phyloP scores from a whole-genome alignment of 208 protist species.

The Trypanosoma conorhini region DNA sequence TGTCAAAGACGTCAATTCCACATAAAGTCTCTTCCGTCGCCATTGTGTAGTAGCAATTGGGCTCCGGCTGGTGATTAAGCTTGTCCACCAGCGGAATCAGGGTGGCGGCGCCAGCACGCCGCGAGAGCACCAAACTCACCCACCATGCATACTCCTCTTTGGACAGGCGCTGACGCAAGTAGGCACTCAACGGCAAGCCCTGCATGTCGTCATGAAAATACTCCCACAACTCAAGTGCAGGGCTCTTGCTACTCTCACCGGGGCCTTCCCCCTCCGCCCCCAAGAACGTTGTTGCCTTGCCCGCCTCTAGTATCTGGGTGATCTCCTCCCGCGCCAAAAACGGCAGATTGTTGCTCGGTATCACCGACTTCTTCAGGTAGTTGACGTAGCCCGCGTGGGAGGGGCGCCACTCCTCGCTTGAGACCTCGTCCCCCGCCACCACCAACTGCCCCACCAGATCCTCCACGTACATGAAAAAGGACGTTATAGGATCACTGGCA shows the following conservation, averaged over 20 bases:
- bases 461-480: slow-evolving; percentile 78
- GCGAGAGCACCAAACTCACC: slow-evolving; percentile 75
- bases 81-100: slow-evolving; percentile 82
- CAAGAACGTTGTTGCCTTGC: background rate
- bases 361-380: slow-evolving; percentile 73
- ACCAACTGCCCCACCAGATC: slow-evolving; percentile 76
- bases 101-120: slow-evolving; percentile 58
- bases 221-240: slow-evolving; percentile 53
- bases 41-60: slow-evolving; percentile 88
- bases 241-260: slow-evolving; percentile 24
- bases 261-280: background rate
- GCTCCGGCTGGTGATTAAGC: slow-evolving; percentile 77
- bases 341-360: slow-evolving; percentile 69
- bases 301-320: slow-evolving; percentile 26
- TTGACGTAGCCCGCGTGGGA: slow-evolving; percentile 68
- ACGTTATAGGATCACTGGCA: slow-evolving; percentile 44
- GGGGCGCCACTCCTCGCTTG: slow-evolving; percentile 20
- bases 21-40: slow-evolving; percentile 54
- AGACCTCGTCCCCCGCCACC: slow-evolving; percentile 28
- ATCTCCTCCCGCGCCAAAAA: slow-evolving; percentile 54
- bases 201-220: slow-evolving; percentile 74
- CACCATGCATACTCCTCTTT: slow-evolving; percentile 73
- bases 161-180: slow-evolving; percentile 45
- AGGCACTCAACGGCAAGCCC: slow-evolving; percentile 52
- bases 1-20: slow-evolving; percentile 82